Base-by-base conservation (phyloP, 179 eudicot genomes). In the Heliamphora pulchella region DNA sequence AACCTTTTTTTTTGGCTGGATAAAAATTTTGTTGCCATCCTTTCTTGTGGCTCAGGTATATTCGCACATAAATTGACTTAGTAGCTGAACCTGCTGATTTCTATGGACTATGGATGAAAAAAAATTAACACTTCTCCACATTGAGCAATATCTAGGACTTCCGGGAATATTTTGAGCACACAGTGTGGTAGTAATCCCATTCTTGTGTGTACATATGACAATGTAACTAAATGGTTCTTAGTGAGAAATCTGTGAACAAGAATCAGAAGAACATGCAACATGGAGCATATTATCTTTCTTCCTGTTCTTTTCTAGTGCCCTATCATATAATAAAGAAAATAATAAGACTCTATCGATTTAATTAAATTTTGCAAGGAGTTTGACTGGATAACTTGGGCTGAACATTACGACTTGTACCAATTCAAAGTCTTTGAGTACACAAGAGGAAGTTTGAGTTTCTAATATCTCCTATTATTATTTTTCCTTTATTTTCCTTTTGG, bases 81-180 rank as follows among this genome's bases (percentile, higher is more conserved):
- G 77, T 74, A 74, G 75, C 77, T 74, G 77, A 74, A 53, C 77
- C 20, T 5, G 15, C 47, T 54, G 18, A 31, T 18, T 54, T 51
- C 41, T 53, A 54, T 31, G 3, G 77, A 22, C 31, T 46, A 58
- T 22, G 5, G 22, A 2, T 50, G 17, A 53, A 18, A 74, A 54
- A 7, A 53, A 5, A 18, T 6, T 17, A 18, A 50, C 10, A 50
- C 43, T 71, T 39, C 9, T 5, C 3, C 43, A 51, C 75, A 18
- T 51, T 20, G 9, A 63, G 41, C 17, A 63, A 63, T 63, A 18
- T 18, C 20, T 15, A 63, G 67, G 39, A 11, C 7, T 63, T 22
- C 0, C 2, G 4, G 43, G 11, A 64, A 20, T 64, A 4, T 8
- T 31, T 64, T 22, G 11, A 31, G 41, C 11, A 64, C 22, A 9